Evolutionary conservation across 768 basidiomycete species (phyloP), one percentile per base, ranked within the genome.

Genomic region (Mycena polygramma): DNA sequence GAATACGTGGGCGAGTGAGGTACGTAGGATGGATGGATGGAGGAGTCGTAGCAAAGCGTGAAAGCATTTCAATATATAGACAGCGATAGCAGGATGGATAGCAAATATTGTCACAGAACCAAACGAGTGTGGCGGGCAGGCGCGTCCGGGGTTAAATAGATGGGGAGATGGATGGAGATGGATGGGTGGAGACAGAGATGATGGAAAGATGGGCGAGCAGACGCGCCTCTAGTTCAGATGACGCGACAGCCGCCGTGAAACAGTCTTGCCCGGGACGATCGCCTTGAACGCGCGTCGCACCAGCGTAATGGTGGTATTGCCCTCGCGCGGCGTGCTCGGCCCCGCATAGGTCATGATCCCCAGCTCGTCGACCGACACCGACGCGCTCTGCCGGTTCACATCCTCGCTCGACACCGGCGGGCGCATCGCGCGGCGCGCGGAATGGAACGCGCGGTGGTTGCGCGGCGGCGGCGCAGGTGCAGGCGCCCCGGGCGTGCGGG

Each of bases 201-300:
- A 30, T 30, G 30, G 30, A 30, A 6, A 52, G 22, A 53, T 10
- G 36, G 55, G 11, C 8, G 15, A 22, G 51, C 8, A 17, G 53
- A 17, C 58, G 43, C 39, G 26, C 7, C 6, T 22, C 48, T 49
- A 75, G 62, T 70, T 71, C 30, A 84, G 69, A 15, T 52, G 51
- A 69, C 86, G 84, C 14, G 90, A 88, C 74, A 86, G 57, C 69
- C 87, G 84, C 73, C 84, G 86, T 4, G 88, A 88, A 68, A 78
- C 79, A 13, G 86, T 83, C 81, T 88, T 92, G 45, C 87, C 87
- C 54, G 92, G 90, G 67, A 91, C 91, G 78, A 94, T 90, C 6
- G 92, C 90, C 79, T 91, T 93, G 79, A 94, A 85, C 15, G 93
- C 93, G 55, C 90, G 90, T 46, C 89, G 87, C 65, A 94, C 88